A percentile compares a stretch with the other conserved stretches of the same genome.
phyloP scores from a whole-genome alignment of 805 yeast species.

The Metschnikowia lochheadii region DNA sequence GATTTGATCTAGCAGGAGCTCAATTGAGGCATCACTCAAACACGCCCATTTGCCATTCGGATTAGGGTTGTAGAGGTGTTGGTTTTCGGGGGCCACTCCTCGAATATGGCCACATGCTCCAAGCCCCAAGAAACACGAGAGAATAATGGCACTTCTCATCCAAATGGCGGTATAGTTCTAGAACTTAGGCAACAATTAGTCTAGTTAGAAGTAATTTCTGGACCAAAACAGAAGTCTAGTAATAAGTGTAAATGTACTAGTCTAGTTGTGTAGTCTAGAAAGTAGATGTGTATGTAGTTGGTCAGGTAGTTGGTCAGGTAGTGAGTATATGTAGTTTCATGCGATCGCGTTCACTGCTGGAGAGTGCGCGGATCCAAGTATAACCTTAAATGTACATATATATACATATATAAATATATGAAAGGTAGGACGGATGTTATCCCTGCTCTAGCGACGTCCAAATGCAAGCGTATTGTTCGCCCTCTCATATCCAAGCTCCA shows the following conservation, averaged over 20 bases:
- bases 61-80: slow-evolving; percentile 48
- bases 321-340: neutral
- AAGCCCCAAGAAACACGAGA: neutral
- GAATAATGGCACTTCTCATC: neutral
- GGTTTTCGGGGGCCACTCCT: slow-evolving; percentile 40
- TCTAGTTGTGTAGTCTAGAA: too few species aligned
- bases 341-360: neutral
- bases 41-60: slow-evolving; percentile 61
- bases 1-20: slow-evolving; percentile 55
- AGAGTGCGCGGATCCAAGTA: neutral
- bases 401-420: neutral
- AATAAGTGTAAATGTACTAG: too few species aligned
- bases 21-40: slow-evolving; percentile 60
- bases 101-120: slow-evolving; percentile 7
- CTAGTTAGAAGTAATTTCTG: too few species aligned
- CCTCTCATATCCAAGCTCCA: slow-evolving; percentile 37
- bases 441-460: slow-evolving; percentile 16
- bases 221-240: too few species aligned
- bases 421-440: neutral
- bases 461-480: slow-evolving; percentile 33
- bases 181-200: too few species aligned
- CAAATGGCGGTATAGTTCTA: too few species aligned
- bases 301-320: neutral
- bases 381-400: neutral
- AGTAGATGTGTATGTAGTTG: neutral